These are phyloP conservation scores for Globisporangium irregulare DNA, from an alignment of 352 stramenopile genomes.

Conservation along the genomic window DNA sequence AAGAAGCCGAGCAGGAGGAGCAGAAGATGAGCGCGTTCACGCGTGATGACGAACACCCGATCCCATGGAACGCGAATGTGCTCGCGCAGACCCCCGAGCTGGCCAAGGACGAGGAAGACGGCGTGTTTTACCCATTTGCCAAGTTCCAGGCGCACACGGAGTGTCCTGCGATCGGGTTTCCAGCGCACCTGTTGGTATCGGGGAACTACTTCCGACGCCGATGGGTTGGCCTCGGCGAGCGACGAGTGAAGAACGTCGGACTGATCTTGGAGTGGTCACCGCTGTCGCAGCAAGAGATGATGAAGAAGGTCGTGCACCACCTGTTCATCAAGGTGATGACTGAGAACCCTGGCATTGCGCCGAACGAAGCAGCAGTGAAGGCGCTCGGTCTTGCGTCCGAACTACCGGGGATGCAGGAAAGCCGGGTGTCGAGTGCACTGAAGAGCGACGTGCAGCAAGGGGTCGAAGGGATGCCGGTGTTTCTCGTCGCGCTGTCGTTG, in stretches of 20 bases:
- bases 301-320: constrained; percentile 63
- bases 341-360: constrained; percentile 29
- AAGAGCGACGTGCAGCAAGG: constrained; percentile 40
- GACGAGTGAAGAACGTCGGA: constrained; percentile 86
- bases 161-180: constrained; percentile 74
- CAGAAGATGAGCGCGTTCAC: constrained; percentile 91
- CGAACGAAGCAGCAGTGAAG: constrained; percentile 74
- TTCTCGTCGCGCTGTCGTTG: constrained; percentile 95
- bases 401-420: constrained; percentile 19
- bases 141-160: constrained; percentile 75
- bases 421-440: constrained; percentile 25
- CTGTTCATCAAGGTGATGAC: constrained; percentile 58
- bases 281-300: constrained; percentile 61
- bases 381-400: constrained; percentile 31
- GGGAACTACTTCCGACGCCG: constrained; percentile 87
- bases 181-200: constrained; percentile 66
- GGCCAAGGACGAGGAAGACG: constrained; percentile 37
- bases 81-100: constrained; percentile 24
- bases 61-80: constrained; percentile 67
- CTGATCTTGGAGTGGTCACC: constrained; percentile 89
- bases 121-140: constrained; percentile 75
- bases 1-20: constrained; percentile 88
- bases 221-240: constrained; percentile 86
- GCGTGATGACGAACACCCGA: constrained; percentile 85
- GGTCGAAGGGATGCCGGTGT: constrained; percentile 56